Percentiles rank a stretch among this genome's conserved stretches.
Conservation (phyloP, 2,329 filamentous ascomycete genomes). For the Cryphonectria japonica region DNA sequence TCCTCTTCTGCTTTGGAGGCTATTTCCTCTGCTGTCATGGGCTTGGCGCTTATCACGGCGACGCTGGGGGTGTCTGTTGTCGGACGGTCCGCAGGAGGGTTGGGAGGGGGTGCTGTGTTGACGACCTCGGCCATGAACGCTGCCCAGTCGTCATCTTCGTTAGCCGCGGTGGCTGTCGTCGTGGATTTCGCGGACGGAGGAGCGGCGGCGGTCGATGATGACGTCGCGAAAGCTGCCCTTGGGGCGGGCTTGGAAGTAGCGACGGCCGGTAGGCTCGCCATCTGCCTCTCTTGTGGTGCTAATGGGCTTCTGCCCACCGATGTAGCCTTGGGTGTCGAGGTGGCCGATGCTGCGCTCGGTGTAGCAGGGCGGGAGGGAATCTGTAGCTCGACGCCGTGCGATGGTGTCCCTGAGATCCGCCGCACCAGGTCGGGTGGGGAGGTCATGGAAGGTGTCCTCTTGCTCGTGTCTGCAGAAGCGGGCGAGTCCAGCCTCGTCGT, state of each 20-base stretch:
- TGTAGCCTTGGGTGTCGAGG: slow-evolving; percentile 46
- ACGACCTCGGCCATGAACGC: slow-evolving; percentile 77
- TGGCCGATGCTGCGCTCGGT: slow-evolving; percentile 48
- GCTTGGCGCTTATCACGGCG: slow-evolving; percentile 70
- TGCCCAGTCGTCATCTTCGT: slow-evolving; percentile 81
- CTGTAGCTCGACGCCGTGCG: slow-evolving; percentile 61
- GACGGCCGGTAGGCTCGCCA: not conserved
- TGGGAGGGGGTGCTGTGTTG: slow-evolving; percentile 60
- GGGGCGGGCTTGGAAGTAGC: slow-evolving; percentile 8
- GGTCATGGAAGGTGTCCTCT: slow-evolving; percentile 27
- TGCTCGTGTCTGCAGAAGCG: slow-evolving; percentile 20
- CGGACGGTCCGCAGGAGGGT: slow-evolving; percentile 34
- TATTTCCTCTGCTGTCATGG: slow-evolving; percentile 66
- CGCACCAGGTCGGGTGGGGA: slow-evolving; percentile 51
- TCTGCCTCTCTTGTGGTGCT: slow-evolving; percentile 37
- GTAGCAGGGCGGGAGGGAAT: slow-evolving; percentile 68
- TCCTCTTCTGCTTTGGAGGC: slow-evolving; percentile 56
- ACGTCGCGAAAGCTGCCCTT: slow-evolving; percentile 21
- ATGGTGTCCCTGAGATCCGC: slow-evolving; percentile 55
- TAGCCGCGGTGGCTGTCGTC: slow-evolving; percentile 21
- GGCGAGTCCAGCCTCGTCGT: not conserved
- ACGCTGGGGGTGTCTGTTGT: slow-evolving; percentile 41
- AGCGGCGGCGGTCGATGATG: slow-evolving; percentile 19
- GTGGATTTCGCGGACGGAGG: slow-evolving; percentile 30
- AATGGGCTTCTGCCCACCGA: slow-evolving; percentile 44